Conservation (phyloP, 1,284 basidiomycete species). For the Microbotryum scabiosae region DNA sequence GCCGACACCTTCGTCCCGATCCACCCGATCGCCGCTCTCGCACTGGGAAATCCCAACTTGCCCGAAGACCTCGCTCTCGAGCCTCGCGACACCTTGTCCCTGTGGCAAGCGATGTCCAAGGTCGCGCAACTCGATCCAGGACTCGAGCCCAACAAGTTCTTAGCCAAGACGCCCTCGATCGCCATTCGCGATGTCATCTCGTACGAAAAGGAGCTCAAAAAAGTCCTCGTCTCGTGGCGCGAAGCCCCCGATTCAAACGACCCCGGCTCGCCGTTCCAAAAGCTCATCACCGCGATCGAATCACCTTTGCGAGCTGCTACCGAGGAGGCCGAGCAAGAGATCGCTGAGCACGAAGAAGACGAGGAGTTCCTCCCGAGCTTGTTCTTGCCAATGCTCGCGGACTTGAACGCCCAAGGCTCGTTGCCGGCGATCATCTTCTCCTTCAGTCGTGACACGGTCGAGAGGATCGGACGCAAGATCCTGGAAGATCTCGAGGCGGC, state of each 20-base stretch:
- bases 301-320: slow-evolving; percentile 22
- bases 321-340: slow-evolving; percentile 35
- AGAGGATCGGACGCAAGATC: slow-evolving; percentile 48
- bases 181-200: slow-evolving; percentile 52
- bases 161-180: slow-evolving; percentile 40
- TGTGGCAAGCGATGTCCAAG: slow-evolving; percentile 47
- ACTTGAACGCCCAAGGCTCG: slow-evolving; percentile 36
- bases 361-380: slow-evolving; percentile 28
- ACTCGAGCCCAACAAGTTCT: slow-evolving; percentile 48
- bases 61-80: slow-evolving; percentile 58
- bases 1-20: slow-evolving; percentile 43
- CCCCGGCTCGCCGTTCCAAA: slow-evolving; percentile 40
- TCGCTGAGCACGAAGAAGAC: slow-evolving; percentile 38
- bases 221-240: slow-evolving; percentile 43
- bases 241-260: slow-evolving; percentile 42
- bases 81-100: slow-evolving; percentile 49
- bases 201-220: slow-evolving; percentile 53
- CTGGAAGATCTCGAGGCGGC: slow-evolving; percentile 40
- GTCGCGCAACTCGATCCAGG: slow-evolving; percentile 36
- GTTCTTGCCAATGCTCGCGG: slow-evolving; percentile 49
- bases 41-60: slow-evolving; percentile 47
- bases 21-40: slow-evolving; percentile 54
- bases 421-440: slow-evolving; percentile 60
- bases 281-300: slow-evolving; percentile 44
- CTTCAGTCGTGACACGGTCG: slow-evolving; percentile 55